Conservation (phyloP, 192 early-diverging fungal genomes). For the Piromyces finnis region DNA sequence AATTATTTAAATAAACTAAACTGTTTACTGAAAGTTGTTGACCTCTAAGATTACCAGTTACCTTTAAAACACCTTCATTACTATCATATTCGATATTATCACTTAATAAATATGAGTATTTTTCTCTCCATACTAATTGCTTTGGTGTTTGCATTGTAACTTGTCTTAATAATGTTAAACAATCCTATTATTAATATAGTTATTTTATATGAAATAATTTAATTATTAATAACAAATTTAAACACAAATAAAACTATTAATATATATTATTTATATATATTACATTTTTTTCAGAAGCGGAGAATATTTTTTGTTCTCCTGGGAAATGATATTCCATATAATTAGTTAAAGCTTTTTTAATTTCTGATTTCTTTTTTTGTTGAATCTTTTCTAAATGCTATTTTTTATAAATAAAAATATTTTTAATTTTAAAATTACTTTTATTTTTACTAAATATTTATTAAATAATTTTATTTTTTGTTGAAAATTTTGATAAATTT, state of each 20-base stretch:
- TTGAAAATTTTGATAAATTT: too few relatives aligned
- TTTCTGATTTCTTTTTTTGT: slow-evolving; percentile 41
- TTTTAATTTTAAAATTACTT: too few relatives aligned
- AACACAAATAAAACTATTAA: not conserved
- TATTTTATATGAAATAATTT: too few relatives aligned
- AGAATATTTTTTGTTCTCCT: slow-evolving; percentile 50
- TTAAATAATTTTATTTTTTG: too few relatives aligned
- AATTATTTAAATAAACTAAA: slow-evolving; percentile 76
- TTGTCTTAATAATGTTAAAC: slow-evolving; percentile 48
- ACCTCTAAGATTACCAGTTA: slow-evolving; percentile 80
- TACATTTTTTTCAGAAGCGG: slow-evolving; percentile 25
- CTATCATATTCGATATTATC: slow-evolving; percentile 54
- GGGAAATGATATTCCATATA: slow-evolving; percentile 83
- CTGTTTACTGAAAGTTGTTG: slow-evolving; percentile 74
- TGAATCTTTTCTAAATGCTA: slow-evolving; percentile 45
- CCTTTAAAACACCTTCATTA: slow-evolving; percentile 32
- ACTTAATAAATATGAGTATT: slow-evolving; percentile 69
- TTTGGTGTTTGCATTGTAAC: slow-evolving; percentile 63
- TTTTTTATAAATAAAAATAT: too few relatives aligned
- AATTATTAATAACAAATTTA: too few relatives aligned
- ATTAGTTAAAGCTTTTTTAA: slow-evolving; percentile 68
- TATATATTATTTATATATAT: not conserved
- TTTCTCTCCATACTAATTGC: slow-evolving; percentile 67
- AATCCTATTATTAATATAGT: slow-evolving; percentile 13
- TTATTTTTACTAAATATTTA: too few relatives aligned